A percentile compares a stretch with the other conserved stretches of the same genome.
phyloP scores from a whole-genome alignment of 2,329 filamentous ascomycete genomes.

The Fusarium avenaceum region DNA sequence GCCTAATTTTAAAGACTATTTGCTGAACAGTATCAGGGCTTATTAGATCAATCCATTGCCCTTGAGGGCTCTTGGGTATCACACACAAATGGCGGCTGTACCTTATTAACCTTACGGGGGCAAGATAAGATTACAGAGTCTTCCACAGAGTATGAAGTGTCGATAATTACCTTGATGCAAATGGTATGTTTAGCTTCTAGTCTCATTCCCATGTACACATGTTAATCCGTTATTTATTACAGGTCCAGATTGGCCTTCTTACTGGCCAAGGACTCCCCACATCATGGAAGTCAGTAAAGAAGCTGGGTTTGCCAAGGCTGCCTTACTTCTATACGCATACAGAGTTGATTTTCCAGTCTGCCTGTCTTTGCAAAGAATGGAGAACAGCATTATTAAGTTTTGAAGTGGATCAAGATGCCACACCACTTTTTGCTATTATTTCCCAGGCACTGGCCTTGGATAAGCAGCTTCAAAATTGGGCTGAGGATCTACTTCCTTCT shows the following conservation, averaged over 20 bases:
- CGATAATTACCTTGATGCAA: neutral
- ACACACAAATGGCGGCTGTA: neutral
- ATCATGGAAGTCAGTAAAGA: neutral
- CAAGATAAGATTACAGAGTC: neutral
- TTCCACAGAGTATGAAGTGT: neutral
- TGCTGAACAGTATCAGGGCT: neutral
- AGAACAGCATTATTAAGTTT: neutral
- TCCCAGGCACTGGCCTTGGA: neutral
- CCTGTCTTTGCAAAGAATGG: neutral
- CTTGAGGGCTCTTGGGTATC: constrained; percentile 7
- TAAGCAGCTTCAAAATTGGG: neutral
- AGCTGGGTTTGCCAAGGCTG: neutral
- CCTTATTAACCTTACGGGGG: neutral
- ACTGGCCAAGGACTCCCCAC: neutral
- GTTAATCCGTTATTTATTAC: neutral
- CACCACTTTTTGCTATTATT: neutral
- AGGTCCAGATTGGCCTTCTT: neutral
- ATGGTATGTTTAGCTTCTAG: neutral
- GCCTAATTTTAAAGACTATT: neutral
- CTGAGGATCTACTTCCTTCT: neutral
- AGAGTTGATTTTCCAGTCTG: neutral
- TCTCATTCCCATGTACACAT: neutral
- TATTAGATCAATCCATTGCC: neutral
- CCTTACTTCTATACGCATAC: neutral
- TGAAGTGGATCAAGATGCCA: neutral